These are phyloP conservation scores for Monosporascus sp. DNA, from an alignment of 2,329 filamentous ascomycete genomes.

Conservation along the genomic window DNA sequence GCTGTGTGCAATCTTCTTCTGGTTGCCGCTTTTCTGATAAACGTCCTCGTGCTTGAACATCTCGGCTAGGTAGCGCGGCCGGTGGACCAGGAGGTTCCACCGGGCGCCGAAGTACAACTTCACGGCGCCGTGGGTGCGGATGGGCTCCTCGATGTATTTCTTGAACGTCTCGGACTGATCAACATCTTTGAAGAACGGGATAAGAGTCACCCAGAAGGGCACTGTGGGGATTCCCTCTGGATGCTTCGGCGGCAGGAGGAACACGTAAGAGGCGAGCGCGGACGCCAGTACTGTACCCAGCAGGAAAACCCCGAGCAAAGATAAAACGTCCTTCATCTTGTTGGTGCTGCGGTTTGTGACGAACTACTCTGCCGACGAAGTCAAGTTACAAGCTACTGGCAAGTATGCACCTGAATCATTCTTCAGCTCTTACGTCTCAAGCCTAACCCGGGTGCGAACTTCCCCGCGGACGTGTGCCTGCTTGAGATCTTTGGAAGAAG, in stretches of 20 bases:
- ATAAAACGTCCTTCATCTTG: too few species aligned
- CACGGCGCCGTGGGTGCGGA: conserved; percentile 37
- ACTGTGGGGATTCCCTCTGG: conserved; percentile 35
- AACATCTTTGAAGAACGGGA: conserved; percentile 35
- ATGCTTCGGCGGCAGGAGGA: conserved; percentile 19
- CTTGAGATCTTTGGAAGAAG: too few species aligned
- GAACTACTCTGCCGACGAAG: too few species aligned
- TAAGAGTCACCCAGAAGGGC: conserved; percentile 37
- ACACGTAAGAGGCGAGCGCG: too few species aligned
- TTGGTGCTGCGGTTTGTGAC: too few species aligned
- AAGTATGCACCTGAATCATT: too few species aligned
- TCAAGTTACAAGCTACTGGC: too few species aligned
- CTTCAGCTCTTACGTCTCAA: too few species aligned
- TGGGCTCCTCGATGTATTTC: conserved; percentile 31
- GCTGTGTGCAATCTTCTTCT: conserved; percentile 34
- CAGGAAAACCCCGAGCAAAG: too few species aligned
- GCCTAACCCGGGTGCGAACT: too few species aligned
- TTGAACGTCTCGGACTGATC: conserved; percentile 37
- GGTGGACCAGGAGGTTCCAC: conserved; percentile 43
- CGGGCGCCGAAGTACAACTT: conserved; percentile 42
- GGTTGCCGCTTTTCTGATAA: conserved; percentile 34
- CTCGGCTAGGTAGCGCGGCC: conserved; percentile 36
- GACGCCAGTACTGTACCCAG: too few species aligned
- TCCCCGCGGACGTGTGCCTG: too few species aligned
- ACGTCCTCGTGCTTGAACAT: conserved; percentile 27